These are phyloP conservation scores for Mycena galopus DNA, from an alignment of 768 basidiomycete genomes.

Conservation along the genomic window DNA sequence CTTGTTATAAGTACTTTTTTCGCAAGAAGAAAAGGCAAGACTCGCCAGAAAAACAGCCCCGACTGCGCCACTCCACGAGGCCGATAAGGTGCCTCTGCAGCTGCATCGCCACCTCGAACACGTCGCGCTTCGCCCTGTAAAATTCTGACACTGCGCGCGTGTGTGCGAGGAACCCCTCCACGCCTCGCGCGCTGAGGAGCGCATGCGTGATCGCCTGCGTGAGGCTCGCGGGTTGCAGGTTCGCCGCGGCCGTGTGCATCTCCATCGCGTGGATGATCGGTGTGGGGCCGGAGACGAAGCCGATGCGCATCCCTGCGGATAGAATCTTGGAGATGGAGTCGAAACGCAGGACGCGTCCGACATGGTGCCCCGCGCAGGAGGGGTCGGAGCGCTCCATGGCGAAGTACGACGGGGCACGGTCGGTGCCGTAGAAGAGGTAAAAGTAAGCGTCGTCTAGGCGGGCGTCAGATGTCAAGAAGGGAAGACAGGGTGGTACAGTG, in stretches of 20 bases:
- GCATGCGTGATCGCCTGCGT: conserved; percentile 72
- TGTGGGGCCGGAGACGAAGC: conserved; percentile 84
- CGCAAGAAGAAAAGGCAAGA: neutral
- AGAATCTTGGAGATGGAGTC: conserved; percentile 92
- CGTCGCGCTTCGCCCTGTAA: conserved; percentile 79
- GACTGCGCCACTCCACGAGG: conserved; percentile 84
- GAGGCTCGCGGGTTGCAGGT: conserved; percentile 75
- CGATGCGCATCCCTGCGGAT: conserved; percentile 83
- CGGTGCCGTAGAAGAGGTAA: conserved; percentile 79
- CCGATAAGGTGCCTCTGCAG: conserved; percentile 83
- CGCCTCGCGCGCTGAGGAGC: conserved; percentile 79
- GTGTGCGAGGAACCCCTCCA: conserved; percentile 80
- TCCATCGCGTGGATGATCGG: conserved; percentile 72
- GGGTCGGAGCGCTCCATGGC: conserved; percentile 77
- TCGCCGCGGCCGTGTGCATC: conserved; percentile 72
- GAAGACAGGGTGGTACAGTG: conserved; percentile 40
- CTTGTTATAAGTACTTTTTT: neutral
- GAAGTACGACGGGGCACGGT: conserved; percentile 84
- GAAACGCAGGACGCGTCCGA: conserved; percentile 88
- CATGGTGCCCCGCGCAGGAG: conserved; percentile 51
- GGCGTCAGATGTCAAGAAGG: conserved; percentile 10
- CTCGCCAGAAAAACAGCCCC: conserved; percentile 92
- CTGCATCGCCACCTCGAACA: conserved; percentile 82
- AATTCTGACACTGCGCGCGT: conserved; percentile 77
- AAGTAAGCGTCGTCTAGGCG: conserved; percentile 82